Percentiles rank a stretch among this genome's conserved stretches.
These are phyloP conservation scores for Pachysolen tannophilus DNA, from an alignment of 805 yeast species.

Conservation along the genomic window DNA sequence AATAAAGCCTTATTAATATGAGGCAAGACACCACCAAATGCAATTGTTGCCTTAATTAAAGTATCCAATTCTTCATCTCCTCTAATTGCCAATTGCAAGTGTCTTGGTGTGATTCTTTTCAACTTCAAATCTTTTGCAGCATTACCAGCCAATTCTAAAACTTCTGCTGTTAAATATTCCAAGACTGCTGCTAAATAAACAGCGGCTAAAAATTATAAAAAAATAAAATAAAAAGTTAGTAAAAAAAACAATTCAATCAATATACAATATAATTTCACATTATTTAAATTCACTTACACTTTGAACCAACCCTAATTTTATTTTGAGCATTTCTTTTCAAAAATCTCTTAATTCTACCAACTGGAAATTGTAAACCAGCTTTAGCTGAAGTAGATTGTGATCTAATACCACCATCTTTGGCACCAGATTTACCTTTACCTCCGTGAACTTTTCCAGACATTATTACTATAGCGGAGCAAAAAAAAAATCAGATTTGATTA, in stretches of 20 bases:
- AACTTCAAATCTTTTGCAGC: constrained; percentile 95
- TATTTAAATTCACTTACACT: too few relatives aligned
- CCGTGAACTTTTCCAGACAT: constrained; percentile 91
- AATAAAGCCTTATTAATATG: constrained; percentile 79
- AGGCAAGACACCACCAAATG: constrained; percentile 97
- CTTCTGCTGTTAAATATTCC: constrained; percentile 95
- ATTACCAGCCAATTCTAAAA: constrained; percentile 94
- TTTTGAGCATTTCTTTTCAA: constrained; percentile 83
- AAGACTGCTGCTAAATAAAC: constrained; percentile 92
- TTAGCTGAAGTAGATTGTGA: constrained; percentile 88
- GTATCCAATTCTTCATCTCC: constrained; percentile 97
- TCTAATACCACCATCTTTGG: constrained; percentile 45
- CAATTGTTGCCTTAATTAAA: constrained; percentile 89
- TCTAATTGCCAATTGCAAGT: constrained; percentile 92
- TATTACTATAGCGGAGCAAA: too few relatives aligned
- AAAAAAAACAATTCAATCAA: background rate
- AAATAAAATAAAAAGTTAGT: background rate
- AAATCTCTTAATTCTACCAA: constrained; percentile 97
- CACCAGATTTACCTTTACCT: constrained; percentile 93
- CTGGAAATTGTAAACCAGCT: constrained; percentile 95
- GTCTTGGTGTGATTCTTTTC: constrained; percentile 97
- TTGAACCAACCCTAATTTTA: constrained; percentile 64
- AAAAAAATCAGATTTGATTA: too few relatives aligned
- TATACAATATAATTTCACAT: too few relatives aligned
- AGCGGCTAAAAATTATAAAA: constrained; percentile 51